phyloP scores from a whole-genome alignment of 2,329 filamentous ascomycete genomes.

The Penicillium capsulatum region DNA sequence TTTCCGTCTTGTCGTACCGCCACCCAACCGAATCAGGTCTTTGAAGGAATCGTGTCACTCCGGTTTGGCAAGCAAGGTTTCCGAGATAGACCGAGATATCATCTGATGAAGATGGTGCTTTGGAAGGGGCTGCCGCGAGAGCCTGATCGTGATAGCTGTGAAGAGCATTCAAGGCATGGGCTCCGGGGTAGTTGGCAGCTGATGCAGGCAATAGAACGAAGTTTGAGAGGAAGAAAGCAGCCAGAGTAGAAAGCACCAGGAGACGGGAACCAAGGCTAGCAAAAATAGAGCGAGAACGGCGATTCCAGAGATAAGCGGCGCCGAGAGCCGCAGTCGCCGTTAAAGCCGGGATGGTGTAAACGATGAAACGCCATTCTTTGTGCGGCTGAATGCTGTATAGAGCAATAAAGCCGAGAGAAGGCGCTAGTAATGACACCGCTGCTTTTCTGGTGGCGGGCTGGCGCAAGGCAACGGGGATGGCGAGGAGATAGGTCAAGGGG shows the following conservation, averaged over 20 bases:
- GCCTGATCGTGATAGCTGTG: conserved; percentile 26
- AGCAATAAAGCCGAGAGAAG: conserved; percentile 66
- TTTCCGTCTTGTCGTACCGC: conserved; percentile 60
- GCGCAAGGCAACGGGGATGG: conserved; percentile 49
- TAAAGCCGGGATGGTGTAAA: conserved; percentile 78
- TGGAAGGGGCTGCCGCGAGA: not conserved
- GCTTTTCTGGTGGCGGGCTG: conserved; percentile 50
- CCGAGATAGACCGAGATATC: conserved; percentile 50
- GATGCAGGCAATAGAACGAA: conserved; percentile 74
- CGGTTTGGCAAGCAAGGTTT: conserved; percentile 61
- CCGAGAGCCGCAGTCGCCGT: conserved; percentile 72
- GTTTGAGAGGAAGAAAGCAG: conserved; percentile 58
- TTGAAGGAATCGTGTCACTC: conserved; percentile 58
- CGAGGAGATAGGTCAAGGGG: conserved; percentile 58
- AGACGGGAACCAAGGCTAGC: conserved; percentile 54
- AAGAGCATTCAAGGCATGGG: conserved; percentile 61
- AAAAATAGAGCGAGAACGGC: conserved; percentile 57
- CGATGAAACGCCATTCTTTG: conserved; percentile 93
- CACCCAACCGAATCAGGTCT: conserved; percentile 37
- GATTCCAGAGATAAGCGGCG: conserved; percentile 65
- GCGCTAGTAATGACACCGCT: conserved; percentile 56
- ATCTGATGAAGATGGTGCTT: not conserved
- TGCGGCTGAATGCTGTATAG: conserved; percentile 87
- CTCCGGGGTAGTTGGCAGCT: conserved; percentile 89
- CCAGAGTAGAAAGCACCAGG: conserved; percentile 58